These are phyloP conservation scores for Fusarium sp. DNA, from an alignment of 2,329 filamentous ascomycete genomes.

Conservation along the genomic window DNA sequence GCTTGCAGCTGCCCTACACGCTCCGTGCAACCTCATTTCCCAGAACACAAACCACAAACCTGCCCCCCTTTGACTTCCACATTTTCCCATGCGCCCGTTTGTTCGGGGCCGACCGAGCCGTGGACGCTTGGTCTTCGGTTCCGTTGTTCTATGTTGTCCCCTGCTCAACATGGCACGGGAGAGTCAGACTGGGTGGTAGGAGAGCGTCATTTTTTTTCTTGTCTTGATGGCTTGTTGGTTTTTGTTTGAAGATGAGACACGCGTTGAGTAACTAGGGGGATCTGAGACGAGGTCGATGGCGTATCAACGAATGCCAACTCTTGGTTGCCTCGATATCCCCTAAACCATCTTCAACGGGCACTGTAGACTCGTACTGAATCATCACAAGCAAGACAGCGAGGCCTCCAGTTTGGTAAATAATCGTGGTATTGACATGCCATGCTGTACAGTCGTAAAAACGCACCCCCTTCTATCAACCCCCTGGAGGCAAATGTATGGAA, in stretches of 20 bases:
- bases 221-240: background rate
- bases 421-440: slow-evolving; percentile 37
- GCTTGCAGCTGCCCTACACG: slow-evolving; percentile 30
- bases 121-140: slow-evolving; percentile 3
- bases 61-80: slow-evolving; percentile 21
- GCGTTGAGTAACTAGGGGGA: background rate
- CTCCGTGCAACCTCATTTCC: slow-evolving; percentile 32
- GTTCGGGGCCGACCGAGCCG: slow-evolving; percentile 22
- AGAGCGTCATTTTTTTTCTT: background rate
- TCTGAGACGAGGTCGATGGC: background rate
- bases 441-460: slow-evolving; percentile 25
- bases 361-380: background rate
- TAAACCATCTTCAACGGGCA: background rate
- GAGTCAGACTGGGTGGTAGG: background rate
- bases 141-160: slow-evolving; percentile 1
- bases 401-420: slow-evolving; percentile 19
- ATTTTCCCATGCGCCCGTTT: slow-evolving; percentile 17
- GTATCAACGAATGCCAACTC: background rate
- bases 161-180: background rate
- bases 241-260: background rate
- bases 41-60: slow-evolving; percentile 14
- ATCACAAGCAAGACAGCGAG: background rate
- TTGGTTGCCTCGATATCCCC: background rate
- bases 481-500: slow-evolving; percentile 10
- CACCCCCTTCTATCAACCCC: slow-evolving; percentile 13